These are phyloP conservation scores for Cucumis sativus DNA, from an alignment of 306 rosid species.

Conservation along the genomic window DNA sequence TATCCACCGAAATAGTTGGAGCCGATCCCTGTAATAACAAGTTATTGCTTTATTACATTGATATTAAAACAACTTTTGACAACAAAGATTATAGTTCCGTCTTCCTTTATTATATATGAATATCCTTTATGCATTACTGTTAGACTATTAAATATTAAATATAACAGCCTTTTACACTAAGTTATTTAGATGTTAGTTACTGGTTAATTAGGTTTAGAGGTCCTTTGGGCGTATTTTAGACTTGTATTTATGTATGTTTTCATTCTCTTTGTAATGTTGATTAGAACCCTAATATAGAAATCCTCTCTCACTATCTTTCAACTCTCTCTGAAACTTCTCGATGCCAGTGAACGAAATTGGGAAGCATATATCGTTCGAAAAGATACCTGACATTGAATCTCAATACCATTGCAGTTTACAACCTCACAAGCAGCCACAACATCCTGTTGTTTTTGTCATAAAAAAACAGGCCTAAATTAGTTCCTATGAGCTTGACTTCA, in stretches of 20 bases:
- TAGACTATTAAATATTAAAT: too few relatives aligned
- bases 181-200: too few relatives aligned
- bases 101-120: background rate
- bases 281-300: too few relatives aligned
- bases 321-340: too few relatives aligned
- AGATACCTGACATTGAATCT: slow-evolving; percentile 91
- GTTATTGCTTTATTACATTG: background rate
- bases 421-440: slow-evolving; percentile 98
- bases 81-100: background rate
- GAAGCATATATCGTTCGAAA: background rate
- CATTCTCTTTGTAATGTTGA: too few relatives aligned
- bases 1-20: slow-evolving; percentile 89
- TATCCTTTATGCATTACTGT: background rate
- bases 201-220: too few relatives aligned
- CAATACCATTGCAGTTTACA: slow-evolving; percentile 87
- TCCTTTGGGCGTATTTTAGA: too few relatives aligned
- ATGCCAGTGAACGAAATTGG: background rate
- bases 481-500: background rate
- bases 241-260: too few relatives aligned
- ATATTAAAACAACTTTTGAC: background rate
- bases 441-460: slow-evolving; percentile 41
- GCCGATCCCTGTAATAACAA: slow-evolving; percentile 56
- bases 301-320: too few relatives aligned
- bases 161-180: too few relatives aligned
- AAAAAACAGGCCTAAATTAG: slow-evolving; percentile 4